Evolutionary conservation across 164 flowering plant genomes (phyloP).

Genomic region (Euptelea pleiosperma): DNA sequence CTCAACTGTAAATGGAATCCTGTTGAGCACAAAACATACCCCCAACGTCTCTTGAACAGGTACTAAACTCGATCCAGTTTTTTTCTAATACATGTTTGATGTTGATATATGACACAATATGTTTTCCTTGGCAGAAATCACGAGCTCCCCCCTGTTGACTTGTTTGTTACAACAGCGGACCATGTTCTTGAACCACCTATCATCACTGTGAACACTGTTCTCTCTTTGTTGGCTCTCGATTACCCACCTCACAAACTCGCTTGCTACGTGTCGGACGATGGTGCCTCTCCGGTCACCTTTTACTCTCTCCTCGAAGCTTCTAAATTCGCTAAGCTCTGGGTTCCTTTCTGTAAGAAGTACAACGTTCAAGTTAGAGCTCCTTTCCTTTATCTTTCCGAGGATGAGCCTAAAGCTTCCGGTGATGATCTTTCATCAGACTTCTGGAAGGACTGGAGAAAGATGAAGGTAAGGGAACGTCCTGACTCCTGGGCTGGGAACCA

Average conservation of each 20-base stretch:
- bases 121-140: background rate
- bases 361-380: constrained; percentile 50
- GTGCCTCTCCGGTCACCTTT: constrained; percentile 50
- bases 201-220: constrained; percentile 55
- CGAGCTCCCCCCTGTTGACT: constrained; percentile 61
- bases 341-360: constrained; percentile 66
- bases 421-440: constrained; percentile 29
- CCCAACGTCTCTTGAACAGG: constrained; percentile 38
- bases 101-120: no score
- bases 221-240: constrained; percentile 58
- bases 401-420: background rate
- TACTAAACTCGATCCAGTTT: constrained; percentile 1
- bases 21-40: constrained; percentile 33
- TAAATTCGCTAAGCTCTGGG: constrained; percentile 54
- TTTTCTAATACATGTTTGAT: background rate
- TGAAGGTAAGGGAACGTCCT: constrained; percentile 41
- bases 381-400: constrained; percentile 36
- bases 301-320: constrained; percentile 49
- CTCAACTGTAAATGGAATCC: constrained; percentile 42
- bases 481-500: no score
- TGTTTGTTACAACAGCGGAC: constrained; percentile 76
- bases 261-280: constrained; percentile 70
- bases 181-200: constrained; percentile 56
- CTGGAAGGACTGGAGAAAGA: constrained; percentile 31
- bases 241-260: constrained; percentile 65